Evolutionary conservation across 2,329 filamentous ascomycete genomes (phyloP), one percentile per base, ranked within the genome.

Genomic region (Fusarium palustre): DNA sequence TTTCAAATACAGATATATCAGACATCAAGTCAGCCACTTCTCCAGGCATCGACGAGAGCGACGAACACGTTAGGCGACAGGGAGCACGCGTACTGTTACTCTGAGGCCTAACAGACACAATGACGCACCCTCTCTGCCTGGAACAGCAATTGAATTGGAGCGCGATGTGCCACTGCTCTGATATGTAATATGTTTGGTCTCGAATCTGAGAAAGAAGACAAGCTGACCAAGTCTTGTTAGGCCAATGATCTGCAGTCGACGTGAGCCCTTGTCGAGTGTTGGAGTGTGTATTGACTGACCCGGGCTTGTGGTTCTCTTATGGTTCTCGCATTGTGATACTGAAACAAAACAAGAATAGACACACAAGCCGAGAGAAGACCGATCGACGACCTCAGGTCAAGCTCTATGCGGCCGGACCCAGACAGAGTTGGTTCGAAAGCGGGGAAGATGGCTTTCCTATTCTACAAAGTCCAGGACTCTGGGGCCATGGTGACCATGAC

Each of bases 201-300:
- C 31, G 39, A 66, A 41, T 34, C 38, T 36, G 62, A 25, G 13
- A 66, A 52, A 39, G 39, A 22, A 46, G 36, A 41, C 42, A 64
- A 20, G 49, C 59, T 69, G 64, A 52, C 64, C 59, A 63, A 62
- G 49, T 33, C 9, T 25, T 43, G 13, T 39, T 53, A 54, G 46
- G 53, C 45, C 41, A 57, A 59, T 53, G 18, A 53, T 63, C 43
- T 43, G 12, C 41, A 43, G 25, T 46, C 25, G 16, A 25, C 36
- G 30, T 50, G 36, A 46, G 28, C 43, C 43, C 18, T 45, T 69
- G 43, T 55, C 54, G 49, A 33, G 28, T 34, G 25, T 33, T 58
- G 45, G 34, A 28, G 28, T 22, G 24, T 39, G 34, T 25, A 25
- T 60, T 31, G 59, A 53, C 33, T 20, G 59, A 57, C 53, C 55